Evolutionary conservation across 805 yeast species (phyloP).

Genomic region (Candida chauliodis): DNA sequence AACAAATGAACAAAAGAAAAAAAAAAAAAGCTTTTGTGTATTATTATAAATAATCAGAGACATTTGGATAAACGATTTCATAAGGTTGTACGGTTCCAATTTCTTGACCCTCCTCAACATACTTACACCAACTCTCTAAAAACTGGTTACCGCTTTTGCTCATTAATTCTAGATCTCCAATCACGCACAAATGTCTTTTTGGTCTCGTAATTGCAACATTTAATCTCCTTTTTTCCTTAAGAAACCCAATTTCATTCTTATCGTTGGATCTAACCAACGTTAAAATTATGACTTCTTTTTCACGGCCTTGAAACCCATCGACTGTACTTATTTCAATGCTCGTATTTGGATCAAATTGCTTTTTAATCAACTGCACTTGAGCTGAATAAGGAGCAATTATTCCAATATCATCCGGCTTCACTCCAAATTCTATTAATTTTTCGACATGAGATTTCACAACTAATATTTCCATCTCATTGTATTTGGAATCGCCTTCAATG

Average conservation of each 20-base stretch:
- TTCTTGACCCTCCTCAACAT: constrained; percentile 50
- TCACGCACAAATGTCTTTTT: constrained; percentile 74
- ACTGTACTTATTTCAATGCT: constrained; percentile 79
- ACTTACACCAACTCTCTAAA: constrained; percentile 61
- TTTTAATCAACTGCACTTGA: constrained; percentile 66
- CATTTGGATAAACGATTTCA: constrained; percentile 62
- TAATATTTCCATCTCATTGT: constrained; percentile 71
- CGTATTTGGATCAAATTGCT: constrained; percentile 18
- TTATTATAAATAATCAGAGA: constrained; percentile 22
- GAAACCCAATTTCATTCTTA: constrained; percentile 69
- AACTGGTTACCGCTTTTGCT: constrained; percentile 40
- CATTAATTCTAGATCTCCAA: constrained; percentile 82
- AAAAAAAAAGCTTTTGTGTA: background rate
- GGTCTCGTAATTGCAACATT: constrained; percentile 95
- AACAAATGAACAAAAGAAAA: background rate
- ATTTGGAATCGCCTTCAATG: constrained; percentile 50
- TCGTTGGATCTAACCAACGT: constrained; percentile 82
- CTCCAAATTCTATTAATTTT: constrained; percentile 49
- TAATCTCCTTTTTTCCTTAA: constrained; percentile 72
- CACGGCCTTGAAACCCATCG: constrained; percentile 97
- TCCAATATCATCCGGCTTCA: constrained; percentile 61
- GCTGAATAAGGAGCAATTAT: constrained; percentile 89
- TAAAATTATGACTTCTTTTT: constrained; percentile 80
- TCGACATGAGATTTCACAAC: constrained; percentile 57
- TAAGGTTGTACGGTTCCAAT: constrained; percentile 28